Evolutionary conservation across 176 grass and related monocot species (phyloP).

Genomic region (Aechmea fasciata): DNA sequence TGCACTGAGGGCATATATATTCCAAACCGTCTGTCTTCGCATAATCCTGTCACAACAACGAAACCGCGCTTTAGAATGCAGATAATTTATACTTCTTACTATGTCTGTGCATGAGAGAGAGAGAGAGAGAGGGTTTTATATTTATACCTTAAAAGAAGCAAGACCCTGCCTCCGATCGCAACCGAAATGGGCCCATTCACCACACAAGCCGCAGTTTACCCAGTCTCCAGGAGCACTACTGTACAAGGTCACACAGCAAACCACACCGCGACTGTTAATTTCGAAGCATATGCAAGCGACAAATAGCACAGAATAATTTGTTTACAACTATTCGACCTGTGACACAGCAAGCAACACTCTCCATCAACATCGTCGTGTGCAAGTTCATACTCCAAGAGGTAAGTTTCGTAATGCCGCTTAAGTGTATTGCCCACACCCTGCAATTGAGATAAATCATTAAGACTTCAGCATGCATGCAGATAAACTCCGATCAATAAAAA

Average conservation of each 20-base stretch:
- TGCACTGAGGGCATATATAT: slow-evolving; percentile 96
- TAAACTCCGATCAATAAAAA: slow-evolving; percentile 1
- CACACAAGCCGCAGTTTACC: slow-evolving; percentile 94
- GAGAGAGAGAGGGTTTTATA: background rate
- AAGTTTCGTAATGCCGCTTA: slow-evolving; percentile 95
- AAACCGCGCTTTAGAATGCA: background rate
- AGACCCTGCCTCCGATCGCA: slow-evolving; percentile 88
- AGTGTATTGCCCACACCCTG: slow-evolving; percentile 94
- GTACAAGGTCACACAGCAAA: slow-evolving; percentile 22
- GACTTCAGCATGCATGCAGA: background rate
- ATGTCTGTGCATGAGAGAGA: background rate
- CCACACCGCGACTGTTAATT: slow-evolving; percentile 18
- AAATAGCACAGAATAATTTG: background rate
- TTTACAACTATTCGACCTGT: slow-evolving; percentile 38
- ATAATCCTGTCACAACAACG: slow-evolving; percentile 50
- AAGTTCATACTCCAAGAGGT: slow-evolving; percentile 93
- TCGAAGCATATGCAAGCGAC: slow-evolving; percentile 2
- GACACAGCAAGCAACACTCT: slow-evolving; percentile 95
- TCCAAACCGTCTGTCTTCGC: slow-evolving; percentile 96
- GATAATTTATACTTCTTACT: background rate
- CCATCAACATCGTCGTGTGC: slow-evolving; percentile 94
- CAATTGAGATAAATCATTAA: slow-evolving; percentile 19
- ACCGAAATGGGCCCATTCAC: slow-evolving; percentile 99
- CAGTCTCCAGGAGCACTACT: slow-evolving; percentile 99
- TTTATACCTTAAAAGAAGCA: slow-evolving; percentile 86